These are phyloP conservation scores for Prototheca wickerhamii DNA, from an alignment of 163 green algal species.

Conservation along the genomic window DNA sequence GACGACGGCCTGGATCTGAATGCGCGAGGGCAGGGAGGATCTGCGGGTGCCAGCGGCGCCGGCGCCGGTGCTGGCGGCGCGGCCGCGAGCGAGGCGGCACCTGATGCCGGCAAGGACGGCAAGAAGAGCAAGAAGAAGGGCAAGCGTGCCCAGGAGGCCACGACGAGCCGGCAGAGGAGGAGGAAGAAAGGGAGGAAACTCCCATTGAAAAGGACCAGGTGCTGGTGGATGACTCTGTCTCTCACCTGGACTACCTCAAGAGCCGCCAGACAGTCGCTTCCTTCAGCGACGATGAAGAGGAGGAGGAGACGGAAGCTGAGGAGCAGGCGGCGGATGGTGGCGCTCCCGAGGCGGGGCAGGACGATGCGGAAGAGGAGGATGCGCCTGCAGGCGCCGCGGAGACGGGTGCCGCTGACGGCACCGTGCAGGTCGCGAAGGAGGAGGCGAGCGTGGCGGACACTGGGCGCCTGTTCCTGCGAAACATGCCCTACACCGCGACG, in stretches of 20 bases:
- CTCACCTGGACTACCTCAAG: slow-evolving; percentile 83
- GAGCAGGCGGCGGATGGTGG: neutral
- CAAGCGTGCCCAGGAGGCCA: neutral
- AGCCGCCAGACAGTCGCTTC: slow-evolving; percentile 43
- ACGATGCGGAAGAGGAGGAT: slow-evolving; percentile 9
- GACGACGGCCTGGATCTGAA: slow-evolving; percentile 49
- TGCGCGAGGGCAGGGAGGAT: too few relatives aligned
- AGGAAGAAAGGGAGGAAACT: slow-evolving; percentile 12
- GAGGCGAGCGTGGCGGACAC: slow-evolving; percentile 45
- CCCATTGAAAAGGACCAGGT: slow-evolving; percentile 36
- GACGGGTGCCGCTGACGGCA: neutral
- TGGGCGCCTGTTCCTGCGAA: slow-evolving; percentile 87
- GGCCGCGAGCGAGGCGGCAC: neutral
- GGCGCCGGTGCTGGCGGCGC: slow-evolving; percentile 1
- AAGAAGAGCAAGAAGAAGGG: slow-evolving; percentile 3
- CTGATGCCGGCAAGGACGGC: neutral
- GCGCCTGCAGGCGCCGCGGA: neutral
- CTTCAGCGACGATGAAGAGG: slow-evolving; percentile 43
- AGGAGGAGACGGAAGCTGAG: slow-evolving; percentile 12
- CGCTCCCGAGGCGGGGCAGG: neutral
- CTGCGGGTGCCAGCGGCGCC: too few relatives aligned
- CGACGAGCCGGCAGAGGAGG: slow-evolving; percentile 7
- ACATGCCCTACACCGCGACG: slow-evolving; percentile 83
- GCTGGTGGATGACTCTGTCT: slow-evolving; percentile 56
- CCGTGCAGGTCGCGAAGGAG: slow-evolving; percentile 1